A percentile compares a stretch with the other conserved stretches of the same genome.
Conservation (phyloP, 345 rosid genomes). For the Citrus cavaleriei region DNA sequence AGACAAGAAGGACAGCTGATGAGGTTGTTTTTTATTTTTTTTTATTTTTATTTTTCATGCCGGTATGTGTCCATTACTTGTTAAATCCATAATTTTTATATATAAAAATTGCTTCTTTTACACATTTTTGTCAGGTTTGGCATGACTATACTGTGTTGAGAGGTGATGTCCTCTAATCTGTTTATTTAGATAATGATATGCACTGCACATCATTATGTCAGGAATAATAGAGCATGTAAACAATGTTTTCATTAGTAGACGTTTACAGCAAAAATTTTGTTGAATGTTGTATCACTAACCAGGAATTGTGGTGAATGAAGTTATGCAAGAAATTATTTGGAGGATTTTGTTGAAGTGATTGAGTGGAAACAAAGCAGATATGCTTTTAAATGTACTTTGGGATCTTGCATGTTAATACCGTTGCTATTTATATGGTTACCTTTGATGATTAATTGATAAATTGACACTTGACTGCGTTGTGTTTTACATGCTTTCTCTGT, state of each 20-base stretch:
- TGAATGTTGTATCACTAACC: neutral
- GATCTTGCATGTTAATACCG: neutral
- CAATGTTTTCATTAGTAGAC: neutral
- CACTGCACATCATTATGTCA: neutral
- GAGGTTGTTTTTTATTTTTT: constrained; percentile 52
- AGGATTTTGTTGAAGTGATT: neutral
- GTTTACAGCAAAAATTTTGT: neutral
- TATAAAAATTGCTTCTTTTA: neutral
- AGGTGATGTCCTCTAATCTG: neutral
- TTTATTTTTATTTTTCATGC: neutral
- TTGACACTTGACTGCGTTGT: neutral
- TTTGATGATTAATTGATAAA: neutral
- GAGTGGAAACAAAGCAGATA: neutral
- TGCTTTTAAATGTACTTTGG: neutral
- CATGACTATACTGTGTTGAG: neutral
- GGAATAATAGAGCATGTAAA: neutral
- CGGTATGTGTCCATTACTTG: constrained; percentile 4
- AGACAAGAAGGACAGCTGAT: constrained; percentile 83
- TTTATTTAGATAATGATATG: neutral
- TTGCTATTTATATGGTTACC: neutral
- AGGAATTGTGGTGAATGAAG: neutral
- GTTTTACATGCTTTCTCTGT: neutral
- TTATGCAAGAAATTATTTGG: neutral
- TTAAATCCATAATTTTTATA: neutral
- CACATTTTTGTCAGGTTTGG: neutral